Base-by-base conservation (phyloP, 495 filamentous ascomycete genomes). In the Penicillium coprophilum region DNA sequence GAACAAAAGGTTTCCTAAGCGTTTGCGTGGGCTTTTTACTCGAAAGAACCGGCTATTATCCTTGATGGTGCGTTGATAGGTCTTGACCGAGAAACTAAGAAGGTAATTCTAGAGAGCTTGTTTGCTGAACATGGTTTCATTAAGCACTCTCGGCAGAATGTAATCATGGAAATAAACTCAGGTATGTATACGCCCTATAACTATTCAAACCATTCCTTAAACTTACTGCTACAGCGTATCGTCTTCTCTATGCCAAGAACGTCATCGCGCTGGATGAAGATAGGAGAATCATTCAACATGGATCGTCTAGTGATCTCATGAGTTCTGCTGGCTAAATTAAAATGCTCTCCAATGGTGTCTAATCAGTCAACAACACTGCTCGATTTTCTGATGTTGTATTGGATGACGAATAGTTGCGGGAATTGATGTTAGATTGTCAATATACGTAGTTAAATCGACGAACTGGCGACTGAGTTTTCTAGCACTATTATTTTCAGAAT, bases 21-120 rank as follows among this genome's bases (percentile, higher is more conserved):
- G 17, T 55, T 84, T 45, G 81, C 81, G 39, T 68, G 81, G 17
- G 81, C 81, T 23, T 74, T 83, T 34, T 84, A 82, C 66, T 81
- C 81, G 46, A 67, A 77, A 51, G 70, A 77, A 28, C 71, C 77
- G 39, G 72, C 82, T 34, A 62, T 80, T 1, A 54, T 84, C 12
- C 67, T 84, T 61, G 81, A 84, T 56, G 81, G 83, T 60, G 76
- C 74, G 10, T 63, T 84, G 0, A 79, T 74, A 11, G 80, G 81
- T 8, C 74, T 84, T 19, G 80, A 84, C 63, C 72, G 76, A 11
- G 72, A 78, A 50, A 80, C 80, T 17, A 64, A 67, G 10, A 66
- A 59, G 15, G n/a, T 46, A 19, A 61, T 74, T 2, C 50, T 72
- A 6, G 62, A 71, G 11, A 48, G 36, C 8, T 57, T 70, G 6